phyloP scores from a whole-genome alignment of 176 grass and related monocot genomes.

The Puya raimondii region DNA sequence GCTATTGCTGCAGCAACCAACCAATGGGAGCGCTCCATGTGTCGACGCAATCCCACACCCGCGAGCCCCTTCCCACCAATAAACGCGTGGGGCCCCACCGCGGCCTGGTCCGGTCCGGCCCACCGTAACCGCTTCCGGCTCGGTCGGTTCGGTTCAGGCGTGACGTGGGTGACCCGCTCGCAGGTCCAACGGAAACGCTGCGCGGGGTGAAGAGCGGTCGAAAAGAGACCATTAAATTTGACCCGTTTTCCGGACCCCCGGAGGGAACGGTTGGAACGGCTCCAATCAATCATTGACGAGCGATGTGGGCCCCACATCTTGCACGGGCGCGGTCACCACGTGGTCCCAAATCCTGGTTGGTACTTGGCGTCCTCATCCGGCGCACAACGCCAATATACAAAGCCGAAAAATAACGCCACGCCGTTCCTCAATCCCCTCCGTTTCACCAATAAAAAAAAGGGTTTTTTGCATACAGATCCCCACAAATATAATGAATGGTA shows the following conservation, averaged over 20 bases:
- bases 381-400: not conserved
- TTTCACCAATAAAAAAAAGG: no score
- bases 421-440: not conserved
- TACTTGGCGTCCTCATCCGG: not conserved
- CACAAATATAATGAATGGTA: no score
- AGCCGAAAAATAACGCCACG: not conserved
- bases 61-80: not conserved
- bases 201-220: no score
- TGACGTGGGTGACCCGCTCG: not conserved
- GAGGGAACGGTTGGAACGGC: no score
- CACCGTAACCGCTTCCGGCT: not conserved
- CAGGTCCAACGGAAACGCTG: no score
- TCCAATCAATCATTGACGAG: not conserved
- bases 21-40: not conserved
- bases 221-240: not conserved
- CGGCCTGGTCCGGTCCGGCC: not conserved
- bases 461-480: no score
- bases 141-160: constrained; percentile 1
- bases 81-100: not conserved
- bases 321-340: not conserved
- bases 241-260: not conserved
- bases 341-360: not conserved
- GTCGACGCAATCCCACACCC: constrained; percentile 6
- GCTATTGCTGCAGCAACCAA: not conserved
- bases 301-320: constrained; percentile 3